Base-by-base conservation (phyloP, 495 filamentous ascomycete genomes). In the Chaetomidium leptoderma region DNA sequence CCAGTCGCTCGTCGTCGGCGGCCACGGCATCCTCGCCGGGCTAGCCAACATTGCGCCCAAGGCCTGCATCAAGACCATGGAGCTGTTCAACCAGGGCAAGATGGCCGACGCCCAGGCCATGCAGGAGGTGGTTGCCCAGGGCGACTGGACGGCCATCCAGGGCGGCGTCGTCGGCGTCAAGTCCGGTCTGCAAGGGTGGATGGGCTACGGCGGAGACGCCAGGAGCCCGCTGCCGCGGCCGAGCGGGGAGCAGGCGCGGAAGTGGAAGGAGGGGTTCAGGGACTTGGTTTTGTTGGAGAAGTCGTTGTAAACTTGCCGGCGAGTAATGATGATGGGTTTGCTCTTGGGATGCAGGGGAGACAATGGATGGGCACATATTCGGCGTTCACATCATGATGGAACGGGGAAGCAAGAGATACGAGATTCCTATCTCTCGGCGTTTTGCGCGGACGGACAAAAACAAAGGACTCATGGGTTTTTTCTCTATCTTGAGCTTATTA, bases 111-210 rank as follows among this genome's bases (percentile, higher is more conserved):
- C 92, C 0, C 80, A 85, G 70, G 81, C 81, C 63, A 65, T 92
- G 72, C 91, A 96, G 73, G 87, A 86, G 13, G 73, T 92, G 40
- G 82, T 96, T 33, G 88, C 90, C 11, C 76, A 84, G 36, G 89
- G 89, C 19, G 91, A 97, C 75, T 96, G 91, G 92, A 84, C 81
- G 17, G 86, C 87, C 19, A 95, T 95, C 63, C 83, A 92, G 62
- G 86, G 88, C 39, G 92, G 91, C 23, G 89, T 96, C 55, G 83
- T 95, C 16, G 90, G 87, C 27, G 89, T 89, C 62, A 97, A 97
- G 81, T 82, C 81, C 55, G 89, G 82, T 2, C 69, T 97, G 64
- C 77, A 91, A 69, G 76, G 79, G 29, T 96, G 72, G 79, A 88
- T 82, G 62, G 88, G 87, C 47, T 96, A 96, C 68, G 91, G 91